Conservation (phyloP, 345 rosid genomes). For the Brassica cretica region DNA sequence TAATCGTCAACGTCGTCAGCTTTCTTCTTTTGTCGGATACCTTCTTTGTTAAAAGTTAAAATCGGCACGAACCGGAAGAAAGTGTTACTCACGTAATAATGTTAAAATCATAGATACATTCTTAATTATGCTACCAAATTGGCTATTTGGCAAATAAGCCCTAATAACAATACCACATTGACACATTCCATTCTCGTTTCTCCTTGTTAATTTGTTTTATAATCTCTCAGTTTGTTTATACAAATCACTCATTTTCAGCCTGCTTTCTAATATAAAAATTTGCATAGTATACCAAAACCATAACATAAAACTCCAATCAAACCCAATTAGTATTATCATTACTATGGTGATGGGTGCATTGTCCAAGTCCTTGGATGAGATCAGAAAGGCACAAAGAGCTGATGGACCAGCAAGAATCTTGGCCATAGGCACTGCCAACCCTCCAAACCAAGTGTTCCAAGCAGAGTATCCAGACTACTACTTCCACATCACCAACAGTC, state of each 20-base stretch:
- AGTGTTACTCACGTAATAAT: no score
- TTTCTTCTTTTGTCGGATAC: no score
- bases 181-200: background rate
- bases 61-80: no score
- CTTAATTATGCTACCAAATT: no score
- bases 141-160: no score
- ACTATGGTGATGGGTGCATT: background rate
- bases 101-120: no score
- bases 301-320: background rate
- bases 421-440: background rate
- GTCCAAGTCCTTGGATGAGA: background rate
- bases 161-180: background rate
- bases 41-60: no score
- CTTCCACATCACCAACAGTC: constrained; percentile 62
- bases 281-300: background rate
- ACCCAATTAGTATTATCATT: background rate
- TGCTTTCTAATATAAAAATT: background rate
- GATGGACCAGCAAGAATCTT: background rate
- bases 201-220: background rate
- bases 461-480: constrained; percentile 54
- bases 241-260: background rate
- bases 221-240: background rate
- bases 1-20: no score
- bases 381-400: background rate
- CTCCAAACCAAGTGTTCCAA: background rate